phyloP scores from a whole-genome alignment of 176 grass and related monocot genomes.

The Phyllostachys edulis region DNA sequence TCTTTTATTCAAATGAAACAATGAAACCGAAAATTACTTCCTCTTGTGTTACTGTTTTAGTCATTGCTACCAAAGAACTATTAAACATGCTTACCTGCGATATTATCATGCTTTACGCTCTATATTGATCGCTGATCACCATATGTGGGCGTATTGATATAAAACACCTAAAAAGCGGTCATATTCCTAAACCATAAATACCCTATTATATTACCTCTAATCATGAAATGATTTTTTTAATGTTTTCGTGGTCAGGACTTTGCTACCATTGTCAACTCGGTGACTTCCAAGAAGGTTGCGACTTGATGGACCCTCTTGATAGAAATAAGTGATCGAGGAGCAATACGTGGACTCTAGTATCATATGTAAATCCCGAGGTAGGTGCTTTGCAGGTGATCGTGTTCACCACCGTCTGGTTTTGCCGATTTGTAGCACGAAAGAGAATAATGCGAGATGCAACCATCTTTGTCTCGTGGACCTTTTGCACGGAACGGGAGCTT shows the following conservation, averaged over 20 bases:
- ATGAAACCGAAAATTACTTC: neutral
- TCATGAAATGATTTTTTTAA: neutral
- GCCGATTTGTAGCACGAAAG: slow-evolving; percentile 18
- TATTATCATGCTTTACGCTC: neutral
- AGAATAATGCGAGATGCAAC: slow-evolving; percentile 29
- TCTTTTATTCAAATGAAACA: neutral
- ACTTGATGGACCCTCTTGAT: slow-evolving; percentile 46
- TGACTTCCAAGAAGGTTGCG: slow-evolving; percentile 87
- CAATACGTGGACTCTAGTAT: too few relatives aligned
- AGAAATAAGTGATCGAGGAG: slow-evolving; percentile 33
- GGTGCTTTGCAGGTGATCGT: neutral
- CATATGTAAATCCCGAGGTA: neutral
- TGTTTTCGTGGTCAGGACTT: slow-evolving; percentile 68
- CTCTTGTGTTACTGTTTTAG: neutral
- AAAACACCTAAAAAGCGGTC: neutral
- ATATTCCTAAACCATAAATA: neutral
- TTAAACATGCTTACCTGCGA: neutral
- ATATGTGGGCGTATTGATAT: neutral
- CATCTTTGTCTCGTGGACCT: slow-evolving; percentile 28
- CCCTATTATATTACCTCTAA: neutral
- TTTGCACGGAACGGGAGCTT: slow-evolving; percentile 13
- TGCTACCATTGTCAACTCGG: slow-evolving; percentile 85
- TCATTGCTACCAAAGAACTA: neutral
- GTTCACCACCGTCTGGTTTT: neutral
- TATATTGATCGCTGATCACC: neutral